phyloP scores from a whole-genome alignment of 371 early-diverging fungal species.

The Neoconidiobolus thromboides region DNA sequence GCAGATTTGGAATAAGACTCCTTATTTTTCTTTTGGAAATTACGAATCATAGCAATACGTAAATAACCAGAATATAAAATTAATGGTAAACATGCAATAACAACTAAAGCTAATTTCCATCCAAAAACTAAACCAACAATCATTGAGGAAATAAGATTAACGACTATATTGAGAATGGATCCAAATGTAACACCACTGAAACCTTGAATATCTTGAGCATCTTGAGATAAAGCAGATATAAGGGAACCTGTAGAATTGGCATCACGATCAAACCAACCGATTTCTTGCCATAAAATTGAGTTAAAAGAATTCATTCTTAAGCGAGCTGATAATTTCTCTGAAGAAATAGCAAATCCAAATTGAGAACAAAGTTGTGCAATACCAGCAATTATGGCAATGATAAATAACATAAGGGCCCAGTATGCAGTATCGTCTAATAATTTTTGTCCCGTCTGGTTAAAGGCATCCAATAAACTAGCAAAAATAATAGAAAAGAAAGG shows the following conservation, averaged over 20 bases:
- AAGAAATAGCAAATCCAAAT: slow-evolving; percentile 22
- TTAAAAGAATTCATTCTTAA: slow-evolving; percentile 34
- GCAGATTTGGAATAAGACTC: slow-evolving; percentile 1
- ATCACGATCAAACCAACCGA: slow-evolving; percentile 70
- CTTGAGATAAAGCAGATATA: slow-evolving; percentile 63
- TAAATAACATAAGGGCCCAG: slow-evolving; percentile 56
- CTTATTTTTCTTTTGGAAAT: slow-evolving; percentile 7
- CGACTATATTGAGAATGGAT: slow-evolving; percentile 8
- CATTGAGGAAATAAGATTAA: slow-evolving; percentile 4
- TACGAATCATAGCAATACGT: slow-evolving; percentile 9
- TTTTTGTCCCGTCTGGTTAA: slow-evolving; percentile 13
- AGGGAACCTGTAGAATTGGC: slow-evolving; percentile 59
- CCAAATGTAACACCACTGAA: slow-evolving; percentile 16
- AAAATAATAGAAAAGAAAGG: slow-evolving; percentile 33
- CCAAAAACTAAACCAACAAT: slow-evolving; percentile 37
- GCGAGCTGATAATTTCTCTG: slow-evolving; percentile 36
- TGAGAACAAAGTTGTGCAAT: slow-evolving; percentile 19
- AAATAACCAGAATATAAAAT: slow-evolving; percentile 10
- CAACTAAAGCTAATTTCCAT: slow-evolving; percentile 47
- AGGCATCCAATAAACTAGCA: slow-evolving; percentile 22
- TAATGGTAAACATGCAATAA: slow-evolving; percentile 30
- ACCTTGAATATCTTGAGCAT: slow-evolving; percentile 41
- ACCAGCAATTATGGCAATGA: slow-evolving; percentile 31
- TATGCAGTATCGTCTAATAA: slow-evolving; percentile 34
- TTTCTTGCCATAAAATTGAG: slow-evolving; percentile 57